Evolutionary conservation across 495 filamentous ascomycete genomes (phyloP).

Genomic region (Penicillium canariense): DNA sequence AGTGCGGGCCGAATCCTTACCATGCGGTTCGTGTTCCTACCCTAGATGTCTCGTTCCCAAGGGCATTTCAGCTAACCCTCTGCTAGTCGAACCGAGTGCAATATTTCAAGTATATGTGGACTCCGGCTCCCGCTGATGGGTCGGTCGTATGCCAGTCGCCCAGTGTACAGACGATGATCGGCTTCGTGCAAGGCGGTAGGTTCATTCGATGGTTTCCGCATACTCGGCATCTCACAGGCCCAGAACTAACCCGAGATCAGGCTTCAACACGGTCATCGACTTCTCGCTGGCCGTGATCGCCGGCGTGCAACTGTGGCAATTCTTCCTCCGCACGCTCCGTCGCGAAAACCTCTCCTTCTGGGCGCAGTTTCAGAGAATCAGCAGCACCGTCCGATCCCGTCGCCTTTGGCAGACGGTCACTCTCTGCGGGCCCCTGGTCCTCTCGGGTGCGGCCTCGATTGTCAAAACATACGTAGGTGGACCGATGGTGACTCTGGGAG

Average conservation of each 20-base stretch:
- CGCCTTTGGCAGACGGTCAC: slow-evolving; percentile 39
- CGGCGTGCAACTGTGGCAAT: slow-evolving; percentile 40
- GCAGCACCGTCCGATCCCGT: slow-evolving; percentile 27
- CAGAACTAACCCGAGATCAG: slow-evolving; percentile 16
- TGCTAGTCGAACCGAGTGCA: slow-evolving; percentile 27
- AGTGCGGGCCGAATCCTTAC: slow-evolving; percentile 40
- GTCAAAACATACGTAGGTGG: slow-evolving; percentile 37
- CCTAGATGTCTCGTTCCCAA: background rate
- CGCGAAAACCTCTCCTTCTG: slow-evolving; percentile 28
- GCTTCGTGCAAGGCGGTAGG: slow-evolving; percentile 38
- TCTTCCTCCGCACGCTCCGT: slow-evolving; percentile 31
- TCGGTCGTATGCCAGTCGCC: slow-evolving; percentile 36
- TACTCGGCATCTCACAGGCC: background rate
- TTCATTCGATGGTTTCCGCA: background rate
- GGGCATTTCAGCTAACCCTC: slow-evolving; percentile 2
- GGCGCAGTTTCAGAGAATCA: slow-evolving; percentile 33
- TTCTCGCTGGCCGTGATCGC: slow-evolving; percentile 30
- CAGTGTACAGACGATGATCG: slow-evolving; percentile 33
- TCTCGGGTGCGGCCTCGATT: slow-evolving; percentile 36
- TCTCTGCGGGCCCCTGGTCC: slow-evolving; percentile 30
- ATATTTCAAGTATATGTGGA: slow-evolving; percentile 46
- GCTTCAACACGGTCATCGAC: slow-evolving; percentile 37
- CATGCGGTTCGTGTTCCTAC: slow-evolving; percentile 17
- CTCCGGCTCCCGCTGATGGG: slow-evolving; percentile 32
- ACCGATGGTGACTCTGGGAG: background rate